A percentile compares a stretch with the other conserved stretches of the same genome.
Evolutionary conservation across 2,329 filamentous ascomycete genomes (phyloP).

Genomic region (Aspergillus puulaauensis): DNA sequence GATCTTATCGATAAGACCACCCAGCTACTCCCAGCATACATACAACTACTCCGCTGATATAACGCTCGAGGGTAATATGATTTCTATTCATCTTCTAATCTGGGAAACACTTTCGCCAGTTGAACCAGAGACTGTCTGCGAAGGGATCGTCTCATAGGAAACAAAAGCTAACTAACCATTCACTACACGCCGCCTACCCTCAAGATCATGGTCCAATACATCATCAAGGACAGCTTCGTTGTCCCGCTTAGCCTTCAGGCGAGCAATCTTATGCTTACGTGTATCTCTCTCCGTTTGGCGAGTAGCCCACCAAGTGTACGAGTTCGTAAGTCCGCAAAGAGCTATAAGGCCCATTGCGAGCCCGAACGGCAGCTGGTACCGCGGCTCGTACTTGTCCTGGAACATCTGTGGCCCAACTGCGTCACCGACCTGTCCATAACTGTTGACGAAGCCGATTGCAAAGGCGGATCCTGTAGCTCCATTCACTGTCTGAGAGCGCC

Average conservation of each 20-base stretch:
- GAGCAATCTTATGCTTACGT: slow-evolving; percentile 8
- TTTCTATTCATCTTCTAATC: too few species aligned
- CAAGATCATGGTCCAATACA: background rate
- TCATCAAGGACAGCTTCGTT: background rate
- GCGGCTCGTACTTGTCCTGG: slow-evolving; percentile 18
- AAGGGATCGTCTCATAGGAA: too few species aligned
- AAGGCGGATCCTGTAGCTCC: slow-evolving; percentile 12
- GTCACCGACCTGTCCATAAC: slow-evolving; percentile 22
- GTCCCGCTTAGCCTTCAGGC: background rate
- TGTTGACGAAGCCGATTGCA: slow-evolving; percentile 21
- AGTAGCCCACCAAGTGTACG: too few species aligned
- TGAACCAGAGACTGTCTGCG: too few species aligned
- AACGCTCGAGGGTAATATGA: too few species aligned
- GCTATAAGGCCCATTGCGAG: slow-evolving; percentile 19
- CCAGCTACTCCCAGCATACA: too few species aligned
- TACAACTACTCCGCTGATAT: background rate
- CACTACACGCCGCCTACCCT: too few species aligned
- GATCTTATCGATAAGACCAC: background rate
- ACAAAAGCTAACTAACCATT: too few species aligned
- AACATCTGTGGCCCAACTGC: slow-evolving; percentile 19
- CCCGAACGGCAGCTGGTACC: slow-evolving; percentile 16
- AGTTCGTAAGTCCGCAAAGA: background rate
- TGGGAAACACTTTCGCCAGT: too few species aligned
- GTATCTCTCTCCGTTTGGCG: slow-evolving; percentile 14
- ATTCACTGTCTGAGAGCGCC: slow-evolving; percentile 10